A percentile compares a stretch with the other conserved stretches of the same genome.
Conservation (phyloP, 2,329 filamentous ascomycete genomes). For the Botrytis porri region DNA sequence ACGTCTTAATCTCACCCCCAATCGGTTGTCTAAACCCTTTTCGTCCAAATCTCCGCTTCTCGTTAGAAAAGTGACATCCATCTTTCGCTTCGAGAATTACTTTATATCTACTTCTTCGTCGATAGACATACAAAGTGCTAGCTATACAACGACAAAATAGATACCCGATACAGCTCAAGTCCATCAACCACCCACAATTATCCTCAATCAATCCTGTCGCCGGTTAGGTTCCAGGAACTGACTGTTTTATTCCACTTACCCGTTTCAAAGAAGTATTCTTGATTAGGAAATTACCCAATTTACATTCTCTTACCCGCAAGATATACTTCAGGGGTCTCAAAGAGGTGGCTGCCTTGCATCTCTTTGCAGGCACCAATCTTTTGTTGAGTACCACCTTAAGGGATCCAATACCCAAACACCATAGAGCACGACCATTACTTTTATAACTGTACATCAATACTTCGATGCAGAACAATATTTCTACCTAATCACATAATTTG, state of each 20-base stretch:
- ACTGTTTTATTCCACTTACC: neutral
- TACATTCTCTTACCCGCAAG: neutral
- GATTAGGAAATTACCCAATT: neutral
- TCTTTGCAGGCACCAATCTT: slow-evolving; percentile 10
- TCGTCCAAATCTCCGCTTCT: neutral
- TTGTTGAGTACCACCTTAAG: neutral
- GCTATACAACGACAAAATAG: neutral
- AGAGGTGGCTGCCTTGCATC: slow-evolving; percentile 13
- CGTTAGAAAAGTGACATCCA: neutral
- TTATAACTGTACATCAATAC: neutral
- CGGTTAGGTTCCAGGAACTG: neutral
- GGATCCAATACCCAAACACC: neutral
- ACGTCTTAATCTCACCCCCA: neutral
- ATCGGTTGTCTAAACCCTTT: slow-evolving; percentile 8
- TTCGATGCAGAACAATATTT: neutral
- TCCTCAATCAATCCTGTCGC: neutral
- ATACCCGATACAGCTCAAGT: neutral
- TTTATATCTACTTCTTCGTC: slow-evolving; percentile 3
- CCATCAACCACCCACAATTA: neutral
- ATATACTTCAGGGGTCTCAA: neutral
- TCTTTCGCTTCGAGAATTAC: slow-evolving; percentile 1
- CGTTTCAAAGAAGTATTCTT: neutral
- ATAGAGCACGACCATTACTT: neutral
- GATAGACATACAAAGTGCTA: neutral
- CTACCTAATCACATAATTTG: slow-evolving; percentile 2